Evolutionary conservation across 1,139 yeast species (phyloP).

Genomic region (Lipomyces yarrowii): DNA sequence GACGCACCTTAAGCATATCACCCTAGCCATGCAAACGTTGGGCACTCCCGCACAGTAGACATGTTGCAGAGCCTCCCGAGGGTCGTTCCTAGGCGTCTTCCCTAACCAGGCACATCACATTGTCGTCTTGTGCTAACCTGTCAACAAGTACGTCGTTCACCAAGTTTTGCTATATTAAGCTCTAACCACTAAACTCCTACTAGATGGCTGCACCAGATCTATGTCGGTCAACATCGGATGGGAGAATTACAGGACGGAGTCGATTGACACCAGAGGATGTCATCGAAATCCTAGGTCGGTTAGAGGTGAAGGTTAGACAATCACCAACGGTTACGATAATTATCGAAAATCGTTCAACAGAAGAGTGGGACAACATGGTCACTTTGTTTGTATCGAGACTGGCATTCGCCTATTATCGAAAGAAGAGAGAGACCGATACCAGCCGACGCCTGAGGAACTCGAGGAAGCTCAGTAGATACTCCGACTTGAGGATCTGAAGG

Average conservation of each 20-base stretch:
- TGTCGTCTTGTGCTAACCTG: too few species aligned
- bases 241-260: background rate
- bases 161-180: too few species aligned
- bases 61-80: too few species aligned
- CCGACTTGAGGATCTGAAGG: background rate
- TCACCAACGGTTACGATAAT: background rate
- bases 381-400: background rate
- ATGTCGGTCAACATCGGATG: background rate
- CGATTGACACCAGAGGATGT: background rate
- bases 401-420: background rate
- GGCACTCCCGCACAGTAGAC: too few species aligned
- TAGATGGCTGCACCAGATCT: too few species aligned
- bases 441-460: conserved; percentile 1
- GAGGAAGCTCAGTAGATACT: background rate
- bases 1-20: too few species aligned
- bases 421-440: background rate
- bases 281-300: background rate
- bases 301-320: background rate
- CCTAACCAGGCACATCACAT: too few species aligned
- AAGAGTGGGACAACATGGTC: background rate
- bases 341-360: background rate
- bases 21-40: too few species aligned
- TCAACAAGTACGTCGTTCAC: too few species aligned
- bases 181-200: too few species aligned
- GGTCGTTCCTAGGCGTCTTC: too few species aligned